Percentiles rank a stretch among this genome's conserved stretches.
Evolutionary conservation across 495 filamentous ascomycete species (phyloP).

Genomic region (Talaromyces ruber): DNA sequence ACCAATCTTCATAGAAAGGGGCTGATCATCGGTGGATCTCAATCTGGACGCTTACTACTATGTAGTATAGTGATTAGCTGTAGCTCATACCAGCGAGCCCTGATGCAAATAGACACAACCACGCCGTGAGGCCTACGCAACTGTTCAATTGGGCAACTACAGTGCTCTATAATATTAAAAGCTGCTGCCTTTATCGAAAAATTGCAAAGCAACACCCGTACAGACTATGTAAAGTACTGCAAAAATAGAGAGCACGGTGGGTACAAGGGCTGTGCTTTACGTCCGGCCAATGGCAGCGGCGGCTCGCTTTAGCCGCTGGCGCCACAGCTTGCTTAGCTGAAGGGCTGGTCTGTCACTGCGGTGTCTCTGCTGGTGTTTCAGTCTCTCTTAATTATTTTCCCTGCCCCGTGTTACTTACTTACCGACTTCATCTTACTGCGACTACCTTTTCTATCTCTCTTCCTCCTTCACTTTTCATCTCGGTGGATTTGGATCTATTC

Average conservation of each 20-base stretch:
- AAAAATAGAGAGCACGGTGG: neutral
- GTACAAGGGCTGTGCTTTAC: neutral
- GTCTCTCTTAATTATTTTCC: conserved; percentile 1
- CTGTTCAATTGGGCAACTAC: neutral
- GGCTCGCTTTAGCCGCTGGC: neutral
- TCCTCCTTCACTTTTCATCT: neutral
- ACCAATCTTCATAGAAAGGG: neutral
- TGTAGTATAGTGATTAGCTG: neutral
- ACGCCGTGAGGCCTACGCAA: neutral
- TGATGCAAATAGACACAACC: neutral
- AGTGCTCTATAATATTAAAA: neutral
- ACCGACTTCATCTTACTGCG: neutral
- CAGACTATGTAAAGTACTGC: neutral
- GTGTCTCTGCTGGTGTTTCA: neutral
- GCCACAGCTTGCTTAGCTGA: neutral
- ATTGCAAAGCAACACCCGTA: too few relatives aligned
- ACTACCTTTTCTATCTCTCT: neutral
- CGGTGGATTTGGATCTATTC: neutral
- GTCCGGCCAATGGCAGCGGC: neutral
- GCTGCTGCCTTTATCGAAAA: neutral
- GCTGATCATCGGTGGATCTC: neutral
- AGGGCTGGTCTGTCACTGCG: neutral
- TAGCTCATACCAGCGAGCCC: neutral
- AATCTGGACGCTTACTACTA: neutral
- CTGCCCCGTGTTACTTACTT: neutral